Base-by-base conservation (phyloP, 2,329 filamentous ascomycete genomes). In the Ophiocordyceps unilateralis region DNA sequence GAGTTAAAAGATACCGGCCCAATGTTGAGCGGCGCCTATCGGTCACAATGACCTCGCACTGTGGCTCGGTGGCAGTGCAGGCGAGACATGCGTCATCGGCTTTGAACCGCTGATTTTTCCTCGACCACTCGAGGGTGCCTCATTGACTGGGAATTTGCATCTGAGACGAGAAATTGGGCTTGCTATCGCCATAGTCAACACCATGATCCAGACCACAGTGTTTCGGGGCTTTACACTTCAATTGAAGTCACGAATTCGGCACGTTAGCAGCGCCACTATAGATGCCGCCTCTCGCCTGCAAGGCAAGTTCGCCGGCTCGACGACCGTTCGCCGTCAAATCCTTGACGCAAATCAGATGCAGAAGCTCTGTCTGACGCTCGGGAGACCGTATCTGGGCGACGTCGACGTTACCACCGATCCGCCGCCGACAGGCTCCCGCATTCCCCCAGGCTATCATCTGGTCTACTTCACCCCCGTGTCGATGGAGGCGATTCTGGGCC, bases 281-380 rank as follows among this genome's bases (percentile, higher is more conserved):
- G 52, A 60, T 12, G 56, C 59, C 3, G 57, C 60, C 14, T 50
- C 55, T 0, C 49, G 55, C 38, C 50, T 68, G 1, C 48, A 58
- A 8, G 50, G 55, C 4, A 52, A 45, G 5, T 61, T 61, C 38
- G 46, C 51, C 10, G 46, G 51, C 24, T 55, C 53, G 28, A 50
- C 55, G 0, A 46, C 53, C 3, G 44, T 50, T 4, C 55, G 57
- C 4, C 55, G 49, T 5, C 76, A 81, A 51, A 44, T 66, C 4
- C 60, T 81, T 7, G 77, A 81, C 52, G 66, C 62, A 12, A 80
- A 79, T 48, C 77, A 81, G 52, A 60, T 81, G 0, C 75, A 78
- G 45, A 74, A 75, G 39, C 65, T 82, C 10, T 66, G 68, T 2
- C 58, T 78, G 7, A 78, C 76, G 0, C 67, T 82, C 5, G 64